These are phyloP conservation scores for Primulina huaijiensis DNA, from an alignment of 257 asterid species.

Conservation along the genomic window DNA sequence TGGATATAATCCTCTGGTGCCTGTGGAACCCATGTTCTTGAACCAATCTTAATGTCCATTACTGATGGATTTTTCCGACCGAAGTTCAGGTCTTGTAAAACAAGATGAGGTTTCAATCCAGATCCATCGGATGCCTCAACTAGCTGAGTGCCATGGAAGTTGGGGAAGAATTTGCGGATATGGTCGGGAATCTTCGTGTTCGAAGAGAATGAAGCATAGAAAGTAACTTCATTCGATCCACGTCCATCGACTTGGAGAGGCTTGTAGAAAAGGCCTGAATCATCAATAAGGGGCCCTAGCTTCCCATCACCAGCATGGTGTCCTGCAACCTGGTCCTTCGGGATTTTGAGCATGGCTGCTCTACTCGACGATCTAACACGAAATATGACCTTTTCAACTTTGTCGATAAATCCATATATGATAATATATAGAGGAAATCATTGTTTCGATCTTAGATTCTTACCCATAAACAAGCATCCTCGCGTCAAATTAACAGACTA, in stretches of 20 bases:
- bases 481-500: too few relatives aligned
- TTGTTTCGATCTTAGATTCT: too few relatives aligned
- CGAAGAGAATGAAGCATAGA: constrained; percentile 66
- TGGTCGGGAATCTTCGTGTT: constrained; percentile 54
- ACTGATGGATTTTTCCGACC: constrained; percentile 14
- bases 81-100: constrained; percentile 52
- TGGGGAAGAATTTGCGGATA: constrained; percentile 66
- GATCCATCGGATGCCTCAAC: constrained; percentile 90
- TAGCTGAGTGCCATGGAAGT: constrained; percentile 68
- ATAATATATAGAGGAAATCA: too few relatives aligned
- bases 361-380: background rate
- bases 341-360: constrained; percentile 63
- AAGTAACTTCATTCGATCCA: constrained; percentile 65
- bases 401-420: background rate
- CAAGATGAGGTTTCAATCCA: constrained; percentile 67
- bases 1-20: background rate
- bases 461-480: too few relatives aligned
- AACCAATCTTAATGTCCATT: background rate
- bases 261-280: constrained; percentile 89
- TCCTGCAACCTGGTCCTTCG: constrained; percentile 91
- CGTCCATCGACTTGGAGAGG: constrained; percentile 87
- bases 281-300: constrained; percentile 87
- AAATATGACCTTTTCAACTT: background rate
- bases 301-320: constrained; percentile 64
- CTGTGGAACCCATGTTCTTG: background rate